Evolutionary conservation across 805 yeast species (phyloP).

Genomic region (Candida berthetii): DNA sequence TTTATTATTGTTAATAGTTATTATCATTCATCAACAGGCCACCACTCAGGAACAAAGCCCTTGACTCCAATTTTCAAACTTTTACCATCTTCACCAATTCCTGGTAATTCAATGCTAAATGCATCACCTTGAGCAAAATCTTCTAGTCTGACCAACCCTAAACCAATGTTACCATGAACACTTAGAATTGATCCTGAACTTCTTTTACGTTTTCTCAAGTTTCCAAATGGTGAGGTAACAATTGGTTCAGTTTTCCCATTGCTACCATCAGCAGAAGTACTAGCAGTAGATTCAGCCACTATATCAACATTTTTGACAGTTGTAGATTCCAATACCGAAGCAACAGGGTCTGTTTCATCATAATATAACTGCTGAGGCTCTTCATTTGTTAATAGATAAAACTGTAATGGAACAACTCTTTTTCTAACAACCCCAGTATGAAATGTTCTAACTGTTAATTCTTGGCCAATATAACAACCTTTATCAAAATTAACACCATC

Average conservation of each 20-base stretch:
- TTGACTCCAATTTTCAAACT: conserved; percentile 33
- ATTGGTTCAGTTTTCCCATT: conserved; percentile 13
- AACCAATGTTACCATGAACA: conserved; percentile 53
- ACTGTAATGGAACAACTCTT: conserved; percentile 68
- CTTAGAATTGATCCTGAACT: conserved; percentile 57
- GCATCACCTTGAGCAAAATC: conserved; percentile 29
- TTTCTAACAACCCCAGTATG: conserved; percentile 82
- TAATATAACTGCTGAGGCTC: conserved; percentile 10
- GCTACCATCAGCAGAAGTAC: too few species aligned
- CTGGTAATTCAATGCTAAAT: conserved; percentile 23
- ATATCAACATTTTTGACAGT: conserved; percentile 12
- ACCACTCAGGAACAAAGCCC: conserved; percentile 66
- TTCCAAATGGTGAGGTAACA: conserved; percentile 10
- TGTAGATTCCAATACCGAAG: too few species aligned
- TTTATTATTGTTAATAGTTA: too few species aligned
- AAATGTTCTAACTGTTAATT: conserved; percentile 81
- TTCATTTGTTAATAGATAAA: conserved; percentile 7
- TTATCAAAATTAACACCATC: conserved; percentile 80
- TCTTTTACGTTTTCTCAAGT: conserved; percentile 20
- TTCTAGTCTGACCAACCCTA: conserved; percentile 52
- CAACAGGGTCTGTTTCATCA: conserved; percentile 11
- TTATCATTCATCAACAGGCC: too few species aligned
- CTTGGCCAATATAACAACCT: conserved; percentile 98
- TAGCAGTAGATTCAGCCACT: conserved; percentile 6
- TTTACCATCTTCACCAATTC: conserved; percentile 14